Conservation (phyloP, 257 asterid genomes). For the Rauvolfia tetraphylla region DNA sequence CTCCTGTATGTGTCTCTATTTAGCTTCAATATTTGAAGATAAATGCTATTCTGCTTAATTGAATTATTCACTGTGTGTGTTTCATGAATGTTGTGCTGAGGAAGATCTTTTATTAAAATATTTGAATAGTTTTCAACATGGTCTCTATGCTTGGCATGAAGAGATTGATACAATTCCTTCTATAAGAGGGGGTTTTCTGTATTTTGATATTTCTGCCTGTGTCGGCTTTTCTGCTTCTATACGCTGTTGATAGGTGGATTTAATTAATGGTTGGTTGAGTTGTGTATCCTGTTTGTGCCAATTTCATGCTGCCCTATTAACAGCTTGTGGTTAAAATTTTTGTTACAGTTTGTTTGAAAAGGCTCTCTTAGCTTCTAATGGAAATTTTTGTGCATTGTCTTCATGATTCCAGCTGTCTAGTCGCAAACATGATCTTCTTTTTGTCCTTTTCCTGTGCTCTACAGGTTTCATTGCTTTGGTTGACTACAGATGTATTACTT, state of each 20-base stretch:
- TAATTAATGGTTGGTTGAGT: neutral
- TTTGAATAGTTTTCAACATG: neutral
- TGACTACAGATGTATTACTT: neutral
- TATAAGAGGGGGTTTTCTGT: neutral
- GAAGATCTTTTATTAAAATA: neutral
- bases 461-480: neutral
- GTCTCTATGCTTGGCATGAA: neutral
- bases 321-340: neutral
- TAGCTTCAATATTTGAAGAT: neutral
- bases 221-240: neutral
- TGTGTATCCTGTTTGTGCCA: neutral
- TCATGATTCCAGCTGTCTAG: neutral
- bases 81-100: neutral
- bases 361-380: neutral
- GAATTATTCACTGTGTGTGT: neutral
- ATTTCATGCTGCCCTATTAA: neutral
- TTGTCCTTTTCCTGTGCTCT: neutral
- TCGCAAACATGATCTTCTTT: neutral
- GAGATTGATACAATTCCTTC: neutral
- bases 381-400: neutral
- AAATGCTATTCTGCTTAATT: neutral
- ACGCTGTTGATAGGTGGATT: neutral
- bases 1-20: constrained; percentile 55
- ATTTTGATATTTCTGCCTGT: neutral
- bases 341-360: neutral